Percentiles rank a stretch among this genome's conserved stretches.
phyloP scores from a whole-genome alignment of 805 yeast genomes.

The Candida sithepensis region DNA sequence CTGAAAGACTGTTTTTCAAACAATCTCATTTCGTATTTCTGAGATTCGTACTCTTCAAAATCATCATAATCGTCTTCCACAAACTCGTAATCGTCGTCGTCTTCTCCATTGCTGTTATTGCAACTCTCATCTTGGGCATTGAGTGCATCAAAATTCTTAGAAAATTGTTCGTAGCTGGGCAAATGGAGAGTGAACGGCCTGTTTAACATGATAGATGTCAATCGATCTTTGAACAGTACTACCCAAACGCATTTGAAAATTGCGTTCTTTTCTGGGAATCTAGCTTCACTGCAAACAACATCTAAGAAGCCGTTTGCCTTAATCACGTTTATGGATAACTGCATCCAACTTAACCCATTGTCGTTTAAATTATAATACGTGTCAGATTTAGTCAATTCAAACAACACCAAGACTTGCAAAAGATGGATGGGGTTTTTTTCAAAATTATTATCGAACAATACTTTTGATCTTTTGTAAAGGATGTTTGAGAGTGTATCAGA shows the following conservation, averaged over 20 bases:
- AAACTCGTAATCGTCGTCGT: neutral
- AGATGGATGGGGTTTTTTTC: conserved; percentile 7
- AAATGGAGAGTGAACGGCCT: conserved; percentile 5
- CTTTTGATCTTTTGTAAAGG: conserved; percentile 32
- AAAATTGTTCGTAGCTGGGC: neutral
- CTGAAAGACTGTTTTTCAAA: neutral
- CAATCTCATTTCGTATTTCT: neutral
- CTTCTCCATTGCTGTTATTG: neutral
- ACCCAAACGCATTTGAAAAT: conserved; percentile 8
- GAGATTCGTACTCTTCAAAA: neutral
- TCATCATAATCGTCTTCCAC: neutral
- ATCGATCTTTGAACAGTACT: conserved; percentile 6
- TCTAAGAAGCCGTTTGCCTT: conserved; percentile 6
- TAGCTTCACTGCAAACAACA: neutral
- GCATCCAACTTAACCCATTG: conserved; percentile 10
- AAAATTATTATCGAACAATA: conserved; percentile 11
- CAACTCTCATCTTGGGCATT: neutral
- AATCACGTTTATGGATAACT: conserved; percentile 6
- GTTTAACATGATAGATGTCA: conserved; percentile 4
- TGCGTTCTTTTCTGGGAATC: conserved; percentile 1
- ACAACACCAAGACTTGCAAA: conserved; percentile 5
- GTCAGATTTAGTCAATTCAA: conserved; percentile 4
- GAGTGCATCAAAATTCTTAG: neutral
- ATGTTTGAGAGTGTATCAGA: conserved; percentile 33
- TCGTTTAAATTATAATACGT: conserved; percentile 3